A percentile compares a stretch with the other conserved stretches of the same genome.
Evolutionary conservation across 192 early-diverging fungal genomes (phyloP).

Genomic region (Diversispora eburnea): DNA sequence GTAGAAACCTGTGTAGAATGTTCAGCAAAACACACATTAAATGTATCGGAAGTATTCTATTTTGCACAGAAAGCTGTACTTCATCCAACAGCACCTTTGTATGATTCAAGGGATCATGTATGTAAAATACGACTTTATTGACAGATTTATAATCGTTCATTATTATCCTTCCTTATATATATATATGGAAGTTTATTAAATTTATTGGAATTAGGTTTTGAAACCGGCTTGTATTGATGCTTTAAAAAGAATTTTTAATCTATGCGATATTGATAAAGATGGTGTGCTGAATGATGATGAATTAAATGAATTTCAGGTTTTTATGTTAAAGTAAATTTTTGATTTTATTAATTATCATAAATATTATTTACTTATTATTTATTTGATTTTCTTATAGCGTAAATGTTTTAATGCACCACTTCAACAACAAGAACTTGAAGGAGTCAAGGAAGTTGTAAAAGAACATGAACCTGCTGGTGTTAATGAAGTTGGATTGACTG

Average conservation of each 20-base stretch:
- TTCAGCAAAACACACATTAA: slow-evolving; percentile 90
- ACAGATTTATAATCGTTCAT: slow-evolving; percentile 9
- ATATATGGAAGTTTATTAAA: background rate
- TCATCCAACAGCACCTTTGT: slow-evolving; percentile 94
- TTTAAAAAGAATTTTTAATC: slow-evolving; percentile 86
- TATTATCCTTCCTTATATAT: background rate
- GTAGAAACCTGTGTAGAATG: slow-evolving; percentile 99
- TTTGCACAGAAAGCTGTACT: slow-evolving; percentile 99
- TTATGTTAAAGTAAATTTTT: background rate
- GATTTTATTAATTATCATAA: background rate
- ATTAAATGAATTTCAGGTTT: slow-evolving; percentile 93
- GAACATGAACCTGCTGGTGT: slow-evolving; percentile 88
- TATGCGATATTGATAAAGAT: slow-evolving; percentile 96
- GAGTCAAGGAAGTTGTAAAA: slow-evolving; percentile 91
- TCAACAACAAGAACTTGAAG: slow-evolving; percentile 92
- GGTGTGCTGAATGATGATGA: slow-evolving; percentile 88
- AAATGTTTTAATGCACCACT: slow-evolving; percentile 97
- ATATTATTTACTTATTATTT: slow-evolving; percentile 4
- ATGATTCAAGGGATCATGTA: slow-evolving; percentile 91
- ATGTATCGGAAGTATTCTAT: slow-evolving; percentile 99
- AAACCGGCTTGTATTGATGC: slow-evolving; percentile 91
- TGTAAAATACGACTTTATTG: slow-evolving; percentile 7
- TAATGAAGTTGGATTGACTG: slow-evolving; percentile 79
- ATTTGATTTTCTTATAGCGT: slow-evolving; percentile 42
- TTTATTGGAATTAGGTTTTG: slow-evolving; percentile 46